These are phyloP conservation scores for Trichosporon ovoides DNA, from an alignment of 1,284 basidiomycete genomes.

Conservation along the genomic window DNA sequence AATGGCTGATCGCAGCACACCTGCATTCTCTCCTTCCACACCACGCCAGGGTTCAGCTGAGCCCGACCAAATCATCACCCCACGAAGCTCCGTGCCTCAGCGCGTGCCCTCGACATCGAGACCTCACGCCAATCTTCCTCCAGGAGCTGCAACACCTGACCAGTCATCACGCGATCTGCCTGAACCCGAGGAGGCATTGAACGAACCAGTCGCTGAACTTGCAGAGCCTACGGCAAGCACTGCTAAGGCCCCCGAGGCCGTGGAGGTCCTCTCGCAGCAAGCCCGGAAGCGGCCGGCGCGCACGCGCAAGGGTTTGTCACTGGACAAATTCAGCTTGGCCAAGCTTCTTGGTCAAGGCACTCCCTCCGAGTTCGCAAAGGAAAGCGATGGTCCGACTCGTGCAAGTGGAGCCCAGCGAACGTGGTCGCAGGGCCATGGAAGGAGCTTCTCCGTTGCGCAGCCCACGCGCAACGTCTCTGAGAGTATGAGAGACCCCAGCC, in stretches of 20 bases:
- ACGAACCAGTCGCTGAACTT: not conserved
- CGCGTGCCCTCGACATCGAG: constrained; percentile 5
- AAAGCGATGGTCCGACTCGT: constrained; percentile 7
- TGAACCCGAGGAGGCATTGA: not conserved
- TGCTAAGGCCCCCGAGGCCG: constrained; percentile 20
- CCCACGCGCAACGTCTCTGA: constrained; percentile 1
- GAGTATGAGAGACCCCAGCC: not conserved
- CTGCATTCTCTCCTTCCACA: not conserved
- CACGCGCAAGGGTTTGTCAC: constrained; percentile 60
- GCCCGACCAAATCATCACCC: not conserved
- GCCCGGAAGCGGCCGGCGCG: constrained; percentile 44
- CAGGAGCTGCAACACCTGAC: constrained; percentile 18
- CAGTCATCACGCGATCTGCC: constrained; percentile 13
- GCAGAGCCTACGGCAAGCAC: not conserved
- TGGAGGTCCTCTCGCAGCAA: constrained; percentile 9
- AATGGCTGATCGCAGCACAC: not conserved
- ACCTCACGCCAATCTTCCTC: constrained; percentile 11
- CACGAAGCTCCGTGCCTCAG: not conserved
- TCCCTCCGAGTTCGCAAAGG: constrained; percentile 7
- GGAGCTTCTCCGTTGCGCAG: constrained; percentile 15
- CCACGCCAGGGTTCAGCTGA: not conserved
- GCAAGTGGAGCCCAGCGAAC: constrained; percentile 11
- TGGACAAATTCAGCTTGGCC: constrained; percentile 68
- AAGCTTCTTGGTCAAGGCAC: constrained; percentile 54
- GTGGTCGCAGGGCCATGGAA: constrained; percentile 11